A percentile compares a stretch with the other conserved stretches of the same genome.
phyloP scores from a whole-genome alignment of 805 yeast species.

The Myxozyma geophila region DNA sequence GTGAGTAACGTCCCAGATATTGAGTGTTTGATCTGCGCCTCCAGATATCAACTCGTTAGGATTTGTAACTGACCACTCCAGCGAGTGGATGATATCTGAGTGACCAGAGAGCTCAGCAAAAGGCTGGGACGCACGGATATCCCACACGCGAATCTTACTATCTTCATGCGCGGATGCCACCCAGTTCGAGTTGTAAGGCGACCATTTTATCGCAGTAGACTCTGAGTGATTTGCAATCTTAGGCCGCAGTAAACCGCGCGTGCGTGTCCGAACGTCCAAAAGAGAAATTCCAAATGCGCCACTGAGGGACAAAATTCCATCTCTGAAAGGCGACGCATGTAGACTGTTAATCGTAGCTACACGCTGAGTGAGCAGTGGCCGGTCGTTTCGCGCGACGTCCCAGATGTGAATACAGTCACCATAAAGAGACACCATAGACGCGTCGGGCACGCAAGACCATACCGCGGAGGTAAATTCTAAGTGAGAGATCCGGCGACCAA shows the following conservation, averaged over 20 bases:
- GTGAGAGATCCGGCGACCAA: conserved; percentile 42
- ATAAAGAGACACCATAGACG: conserved; percentile 64
- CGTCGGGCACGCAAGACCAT: conserved; percentile 53
- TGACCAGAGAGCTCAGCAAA: conserved; percentile 62
- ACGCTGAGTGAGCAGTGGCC: conserved; percentile 61
- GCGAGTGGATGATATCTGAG: conserved; percentile 55
- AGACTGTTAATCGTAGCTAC: conserved; percentile 56
- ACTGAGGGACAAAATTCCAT: conserved; percentile 65
- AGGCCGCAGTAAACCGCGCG: conserved; percentile 54
- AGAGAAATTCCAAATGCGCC: conserved; percentile 72
- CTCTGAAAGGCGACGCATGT: conserved; percentile 54
- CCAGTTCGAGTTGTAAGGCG: conserved; percentile 60
- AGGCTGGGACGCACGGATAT: conserved; percentile 63
- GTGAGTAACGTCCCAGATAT: conserved; percentile 63
- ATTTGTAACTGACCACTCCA: conserved; percentile 44
- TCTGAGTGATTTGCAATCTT: conserved; percentile 47
- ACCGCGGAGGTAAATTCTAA: conserved; percentile 48
- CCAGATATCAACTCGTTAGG: conserved; percentile 59
- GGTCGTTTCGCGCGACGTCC: conserved; percentile 66
- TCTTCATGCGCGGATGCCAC: conserved; percentile 68
- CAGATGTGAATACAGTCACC: conserved; percentile 75
- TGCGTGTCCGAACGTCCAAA: conserved; percentile 65
- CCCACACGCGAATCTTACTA: conserved; percentile 71
- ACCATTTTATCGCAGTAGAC: conserved; percentile 61
- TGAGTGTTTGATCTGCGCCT: conserved; percentile 67